Evolutionary conservation across 2,329 filamentous ascomycete genomes (phyloP).

Genomic region (Trichophaea hybrida): DNA sequence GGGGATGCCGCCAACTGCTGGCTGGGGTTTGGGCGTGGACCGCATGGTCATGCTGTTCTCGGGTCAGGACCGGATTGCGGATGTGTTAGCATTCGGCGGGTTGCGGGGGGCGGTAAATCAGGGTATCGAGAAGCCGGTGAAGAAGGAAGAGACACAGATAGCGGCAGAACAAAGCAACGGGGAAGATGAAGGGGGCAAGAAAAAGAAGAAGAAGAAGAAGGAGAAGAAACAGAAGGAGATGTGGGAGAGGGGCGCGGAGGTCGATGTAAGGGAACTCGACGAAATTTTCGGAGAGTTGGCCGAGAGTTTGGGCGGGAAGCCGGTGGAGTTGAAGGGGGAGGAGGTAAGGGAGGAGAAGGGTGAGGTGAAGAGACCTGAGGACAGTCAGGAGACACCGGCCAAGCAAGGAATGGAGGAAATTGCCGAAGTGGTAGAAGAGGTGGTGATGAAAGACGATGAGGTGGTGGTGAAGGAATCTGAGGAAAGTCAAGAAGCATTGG

Average conservation of each 20-base stretch:
- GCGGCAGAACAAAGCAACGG: neutral
- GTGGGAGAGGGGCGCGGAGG: neutral
- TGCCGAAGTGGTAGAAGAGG: neutral
- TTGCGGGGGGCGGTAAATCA: constrained; percentile 43
- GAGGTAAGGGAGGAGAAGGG: neutral
- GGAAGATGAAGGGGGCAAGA: constrained; percentile 1
- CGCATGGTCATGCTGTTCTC: constrained; percentile 82
- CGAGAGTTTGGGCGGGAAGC: neutral
- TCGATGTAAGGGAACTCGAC: too few species aligned
- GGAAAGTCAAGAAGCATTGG: neutral
- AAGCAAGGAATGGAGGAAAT: neutral
- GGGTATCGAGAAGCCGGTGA: constrained; percentile 6
- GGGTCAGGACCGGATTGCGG: constrained; percentile 61
- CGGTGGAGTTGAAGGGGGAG: neutral
- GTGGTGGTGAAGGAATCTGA: neutral
- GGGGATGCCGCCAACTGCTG: constrained; percentile 86
- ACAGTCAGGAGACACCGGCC: neutral
- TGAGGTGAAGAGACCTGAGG: neutral
- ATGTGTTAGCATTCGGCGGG: constrained; percentile 79
- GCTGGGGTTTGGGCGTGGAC: constrained; percentile 91
- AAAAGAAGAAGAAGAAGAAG: constrained; percentile 2
- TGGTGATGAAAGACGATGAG: neutral
- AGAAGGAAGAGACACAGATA: constrained; percentile 1
- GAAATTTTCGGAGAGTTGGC: neutral
- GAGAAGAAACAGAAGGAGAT: neutral